Evolutionary conservation across 805 yeast species (phyloP).

Genomic region (Suhomyces sp.): DNA sequence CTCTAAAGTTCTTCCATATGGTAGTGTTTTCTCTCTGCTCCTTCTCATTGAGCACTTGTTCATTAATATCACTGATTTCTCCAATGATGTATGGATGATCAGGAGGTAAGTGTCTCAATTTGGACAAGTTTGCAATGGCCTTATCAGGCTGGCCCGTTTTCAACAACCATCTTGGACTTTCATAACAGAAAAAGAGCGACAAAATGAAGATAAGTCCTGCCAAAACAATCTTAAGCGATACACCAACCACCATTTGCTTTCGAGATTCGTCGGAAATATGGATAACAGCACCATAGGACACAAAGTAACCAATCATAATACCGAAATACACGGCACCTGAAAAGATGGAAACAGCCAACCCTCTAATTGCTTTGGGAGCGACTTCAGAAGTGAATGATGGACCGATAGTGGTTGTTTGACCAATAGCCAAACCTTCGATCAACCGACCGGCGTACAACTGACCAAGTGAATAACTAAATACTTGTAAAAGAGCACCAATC

Average conservation of each 20-base stretch:
- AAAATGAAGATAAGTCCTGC: conserved; percentile 19
- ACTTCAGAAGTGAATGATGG: conserved; percentile 24
- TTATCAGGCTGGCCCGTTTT: conserved; percentile 16
- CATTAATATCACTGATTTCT: conserved; percentile 22
- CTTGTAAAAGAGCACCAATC: conserved; percentile 18
- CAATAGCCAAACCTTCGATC: conserved; percentile 24
- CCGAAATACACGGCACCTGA: conserved; percentile 26
- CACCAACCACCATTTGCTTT: conserved; percentile 21
- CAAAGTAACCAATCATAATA: conserved; percentile 19
- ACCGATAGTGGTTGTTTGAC: conserved; percentile 24
- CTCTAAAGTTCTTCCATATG: conserved; percentile 12
- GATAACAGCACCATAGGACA: conserved; percentile 49
- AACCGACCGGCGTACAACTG: conserved; percentile 25
- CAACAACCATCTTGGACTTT: conserved; percentile 24
- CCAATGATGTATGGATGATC: conserved; percentile 24
- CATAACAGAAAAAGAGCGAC: conserved; percentile 17
- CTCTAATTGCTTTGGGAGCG: conserved; percentile 22
- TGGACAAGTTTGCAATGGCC: conserved; percentile 18
- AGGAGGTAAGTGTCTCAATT: conserved; percentile 17
- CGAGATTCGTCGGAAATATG: conserved; percentile 14
- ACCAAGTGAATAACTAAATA: conserved; percentile 16
- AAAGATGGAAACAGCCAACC: conserved; percentile 21
- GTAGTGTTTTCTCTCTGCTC: conserved; percentile 15
- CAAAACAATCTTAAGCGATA: conserved; percentile 18
- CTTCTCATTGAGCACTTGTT: conserved; percentile 17